These are phyloP conservation scores for Amaranthus palmeri DNA, from an alignment of 148 eudicot genomes.

Conservation along the genomic window DNA sequence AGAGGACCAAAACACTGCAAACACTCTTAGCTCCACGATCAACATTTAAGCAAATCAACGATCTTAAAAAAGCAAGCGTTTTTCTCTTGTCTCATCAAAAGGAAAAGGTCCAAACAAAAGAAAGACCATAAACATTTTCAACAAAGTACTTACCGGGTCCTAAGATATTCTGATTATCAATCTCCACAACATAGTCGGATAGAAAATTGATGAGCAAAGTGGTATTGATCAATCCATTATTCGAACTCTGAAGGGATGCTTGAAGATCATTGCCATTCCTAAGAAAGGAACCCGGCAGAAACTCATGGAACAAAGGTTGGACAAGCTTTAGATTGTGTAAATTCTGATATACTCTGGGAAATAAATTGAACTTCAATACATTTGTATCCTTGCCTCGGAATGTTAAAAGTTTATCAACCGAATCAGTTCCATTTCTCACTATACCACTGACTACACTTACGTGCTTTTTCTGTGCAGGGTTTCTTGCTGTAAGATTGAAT, in stretches of 20 bases:
- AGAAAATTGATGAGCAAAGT: conserved; percentile 68
- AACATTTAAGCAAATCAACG: too few relatives aligned
- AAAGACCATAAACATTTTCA: background rate
- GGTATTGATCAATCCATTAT: conserved; percentile 61
- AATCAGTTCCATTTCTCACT: conserved; percentile 52
- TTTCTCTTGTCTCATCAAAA: background rate
- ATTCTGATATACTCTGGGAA: conserved; percentile 70
- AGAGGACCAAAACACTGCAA: too few relatives aligned
- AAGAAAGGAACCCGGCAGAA: conserved; percentile 74
- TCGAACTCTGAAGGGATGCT: conserved; percentile 60
- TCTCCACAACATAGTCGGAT: conserved; percentile 68
- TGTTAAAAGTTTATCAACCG: conserved; percentile 41
- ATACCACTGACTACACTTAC: conserved; percentile 73
- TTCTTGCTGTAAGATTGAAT: conserved; percentile 77
- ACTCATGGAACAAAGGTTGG: conserved; percentile 89
- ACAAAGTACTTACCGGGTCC: conserved; percentile 70
- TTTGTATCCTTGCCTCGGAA: conserved; percentile 70
- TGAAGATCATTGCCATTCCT: conserved; percentile 55
- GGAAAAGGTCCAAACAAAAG: background rate
- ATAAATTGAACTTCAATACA: conserved; percentile 81
- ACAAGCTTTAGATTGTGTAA: conserved; percentile 65
- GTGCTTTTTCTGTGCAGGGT: conserved; percentile 43
- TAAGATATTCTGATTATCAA: conserved; percentile 56
- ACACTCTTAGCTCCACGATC: too few relatives aligned
- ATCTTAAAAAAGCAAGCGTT: too few relatives aligned